Evolutionary conservation across 2,329 filamentous ascomycete species (phyloP), one percentile per base, ranked within the genome.

Genomic region (Raffaelea arxii): DNA sequence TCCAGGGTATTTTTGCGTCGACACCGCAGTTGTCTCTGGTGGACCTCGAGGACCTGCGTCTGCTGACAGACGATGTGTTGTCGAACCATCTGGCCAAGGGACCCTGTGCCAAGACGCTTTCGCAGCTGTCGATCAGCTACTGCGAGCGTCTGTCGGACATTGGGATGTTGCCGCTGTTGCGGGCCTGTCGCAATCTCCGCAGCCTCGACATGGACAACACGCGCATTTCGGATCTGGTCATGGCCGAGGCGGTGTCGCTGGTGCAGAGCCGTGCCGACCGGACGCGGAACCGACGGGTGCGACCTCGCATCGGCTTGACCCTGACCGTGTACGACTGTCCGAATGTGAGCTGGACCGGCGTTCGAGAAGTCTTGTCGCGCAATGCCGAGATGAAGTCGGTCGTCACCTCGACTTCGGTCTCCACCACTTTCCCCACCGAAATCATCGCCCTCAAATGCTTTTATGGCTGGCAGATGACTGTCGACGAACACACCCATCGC

Each of bases 131-230:
- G 46, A 75, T 97, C 55, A 91, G 87, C 57, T 94, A 89, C 62
- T 98, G 92, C 61, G 91, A 94, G 61, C 80, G 77, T 46, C 65
- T 98, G 2, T 82, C 88, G 22, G 92, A 97, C 59, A 68, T 72
- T 0, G 91, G 91, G 47, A 84, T 96, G 77, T 71, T 95, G 0
- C 85, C 86, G 1, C 70, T 96, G 3, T 71, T 97, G 54, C 86
- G 88, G 58, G 76, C 74, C 25, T 94, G 89, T 62, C 72, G 75
- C 0, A 73, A 68, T 14, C 72, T 97, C 14, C 71, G 72, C 41
- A 86, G 74, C 25, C 68, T 94, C 14, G 86, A 94, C 44, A 82
- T 97, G 72, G 92, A 98, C 67, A 97, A 97, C 62, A 97, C 91
- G 0, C 81, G 86, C 41, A 80, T 95, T 52, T 91, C 87, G 16